Base-by-base conservation (phyloP, 768 basidiomycete species). In the Fomitopsis serialis region DNA sequence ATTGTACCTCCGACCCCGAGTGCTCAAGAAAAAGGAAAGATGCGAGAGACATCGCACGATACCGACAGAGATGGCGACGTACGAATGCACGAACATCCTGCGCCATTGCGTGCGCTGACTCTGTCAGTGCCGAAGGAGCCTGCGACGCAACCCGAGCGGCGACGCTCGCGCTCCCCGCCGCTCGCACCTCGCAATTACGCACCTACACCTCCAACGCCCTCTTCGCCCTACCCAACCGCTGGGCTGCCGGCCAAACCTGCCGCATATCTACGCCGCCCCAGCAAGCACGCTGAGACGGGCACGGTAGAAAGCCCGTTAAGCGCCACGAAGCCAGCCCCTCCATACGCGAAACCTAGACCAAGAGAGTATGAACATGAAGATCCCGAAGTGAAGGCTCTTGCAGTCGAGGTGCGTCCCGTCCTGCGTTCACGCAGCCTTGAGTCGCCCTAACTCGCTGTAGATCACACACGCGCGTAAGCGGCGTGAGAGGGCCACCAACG, bases 241-340 rank as follows among this genome's bases (percentile, higher is more conserved):
- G 47, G 23, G 32, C 32, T 60, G 13, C 60, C 60, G 3, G 40
- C 56, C 4, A 63, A 55, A 35, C 60, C 61, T 6, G 58, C 56
- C 2, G n/a, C n/a, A n/a, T 54, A 52, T 54, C 17, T 44, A 24
- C 57, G 57, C 12, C 34, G 52, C 25, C 40, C n/a, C 5, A 22
- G 19, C 10, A 32, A 40, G 27, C 50, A 57, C 17, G 44, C 50
- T 2, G 17, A 27, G 24, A 17, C 19, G 50, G 22, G 37, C 25
- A 57, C 50, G 29, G 44, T 53, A 29, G 57, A 42, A 42, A 35
- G 37, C n/a, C 34, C 59, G 9, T 25, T 42, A 36, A 49, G 10
- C 23, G 10, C 11, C 36, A 48, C 1, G n/a, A 29, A 17, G 42
- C 45, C 21, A 42, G 56, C 2, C 29, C 52, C 13, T 17, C 5